phyloP scores from a whole-genome alignment of 2,329 filamentous ascomycete species.

The Aschersonia sp. region DNA sequence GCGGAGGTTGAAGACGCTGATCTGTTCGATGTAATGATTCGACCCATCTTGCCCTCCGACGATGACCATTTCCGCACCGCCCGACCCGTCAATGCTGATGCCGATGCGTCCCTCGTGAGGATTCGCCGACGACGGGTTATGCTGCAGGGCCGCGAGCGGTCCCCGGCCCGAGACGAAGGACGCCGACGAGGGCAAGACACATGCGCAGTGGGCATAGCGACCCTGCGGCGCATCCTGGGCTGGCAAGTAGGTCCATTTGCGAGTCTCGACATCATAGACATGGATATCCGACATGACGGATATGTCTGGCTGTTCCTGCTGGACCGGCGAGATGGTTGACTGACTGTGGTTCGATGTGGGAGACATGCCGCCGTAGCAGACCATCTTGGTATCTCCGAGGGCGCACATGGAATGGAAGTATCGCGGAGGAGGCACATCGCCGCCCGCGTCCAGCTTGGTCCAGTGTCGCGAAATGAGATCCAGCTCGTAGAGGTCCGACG shows the following conservation, averaged over 20 bases:
- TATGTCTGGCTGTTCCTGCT: constrained; percentile 49
- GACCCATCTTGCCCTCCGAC: constrained; percentile 91
- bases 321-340: constrained; percentile 23
- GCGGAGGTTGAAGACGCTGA: constrained; percentile 92
- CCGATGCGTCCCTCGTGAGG: constrained; percentile 81
- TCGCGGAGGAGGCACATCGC: constrained; percentile 76
- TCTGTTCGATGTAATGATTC: constrained; percentile 99
- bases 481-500: constrained; percentile 83
- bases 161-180: constrained; percentile 75
- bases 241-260: constrained; percentile 72
- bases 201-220: constrained; percentile 91
- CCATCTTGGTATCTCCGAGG: constrained; percentile 86
- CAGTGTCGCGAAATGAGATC: constrained; percentile 86
- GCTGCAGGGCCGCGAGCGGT: constrained; percentile 72
- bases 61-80: constrained; percentile 93
- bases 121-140: constrained; percentile 72
- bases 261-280: constrained; percentile 76
- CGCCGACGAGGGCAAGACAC: constrained; percentile 77
- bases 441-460: constrained; percentile 73
- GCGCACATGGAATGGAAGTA: constrained; percentile 97
- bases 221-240: constrained; percentile 78
- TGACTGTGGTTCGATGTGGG: constrained; percentile 41
- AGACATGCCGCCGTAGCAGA: constrained; percentile 98
- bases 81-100: constrained; percentile 76
- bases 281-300: constrained; percentile 97